These are phyloP conservation scores for Cyberlindnera saturnus DNA, from an alignment of 805 yeast genomes.

Conservation along the genomic window DNA sequence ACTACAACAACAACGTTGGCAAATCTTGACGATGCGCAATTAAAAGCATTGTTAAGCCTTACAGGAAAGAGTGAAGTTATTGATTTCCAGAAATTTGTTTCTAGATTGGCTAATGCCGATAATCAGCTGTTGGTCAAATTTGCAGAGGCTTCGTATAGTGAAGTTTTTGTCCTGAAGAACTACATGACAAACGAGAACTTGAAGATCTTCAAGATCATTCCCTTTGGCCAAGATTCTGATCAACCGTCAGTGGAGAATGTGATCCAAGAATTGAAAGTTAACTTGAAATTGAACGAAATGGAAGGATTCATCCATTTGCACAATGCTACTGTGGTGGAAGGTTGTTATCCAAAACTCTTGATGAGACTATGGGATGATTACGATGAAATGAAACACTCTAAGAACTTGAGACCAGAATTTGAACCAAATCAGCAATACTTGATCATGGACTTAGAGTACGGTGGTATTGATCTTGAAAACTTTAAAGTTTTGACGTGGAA, in stretches of 20 bases:
- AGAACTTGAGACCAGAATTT: slow-evolving; percentile 34
- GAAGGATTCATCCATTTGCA: slow-evolving; percentile 41
- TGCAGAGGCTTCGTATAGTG: slow-evolving; percentile 43
- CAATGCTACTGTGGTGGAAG: slow-evolving; percentile 41
- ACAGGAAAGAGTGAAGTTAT: slow-evolving; percentile 29
- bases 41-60: slow-evolving; percentile 28
- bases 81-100: slow-evolving; percentile 24
- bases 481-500: slow-evolving; percentile 34
- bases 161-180: slow-evolving; percentile 32
- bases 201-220: slow-evolving; percentile 43
- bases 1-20: slow-evolving; percentile 7
- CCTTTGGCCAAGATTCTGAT: slow-evolving; percentile 39
- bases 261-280: slow-evolving; percentile 41
- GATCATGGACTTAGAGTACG: slow-evolving; percentile 33
- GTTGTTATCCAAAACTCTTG: slow-evolving; percentile 35
- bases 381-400: slow-evolving; percentile 23
- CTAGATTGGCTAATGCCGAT: slow-evolving; percentile 27
- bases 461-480: slow-evolving; percentile 39
- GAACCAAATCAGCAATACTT: slow-evolving; percentile 27
- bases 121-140: slow-evolving; percentile 30
- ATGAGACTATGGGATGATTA: slow-evolving; percentile 41
- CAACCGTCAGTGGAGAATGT: slow-evolving; percentile 38
- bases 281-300: slow-evolving; percentile 31
- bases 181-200: slow-evolving; percentile 19
- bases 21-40: not conserved